Evolutionary conservation across 2,329 filamentous ascomycete species (phyloP), one percentile per base, ranked within the genome.

Genomic region (Cladosporium sp.): DNA sequence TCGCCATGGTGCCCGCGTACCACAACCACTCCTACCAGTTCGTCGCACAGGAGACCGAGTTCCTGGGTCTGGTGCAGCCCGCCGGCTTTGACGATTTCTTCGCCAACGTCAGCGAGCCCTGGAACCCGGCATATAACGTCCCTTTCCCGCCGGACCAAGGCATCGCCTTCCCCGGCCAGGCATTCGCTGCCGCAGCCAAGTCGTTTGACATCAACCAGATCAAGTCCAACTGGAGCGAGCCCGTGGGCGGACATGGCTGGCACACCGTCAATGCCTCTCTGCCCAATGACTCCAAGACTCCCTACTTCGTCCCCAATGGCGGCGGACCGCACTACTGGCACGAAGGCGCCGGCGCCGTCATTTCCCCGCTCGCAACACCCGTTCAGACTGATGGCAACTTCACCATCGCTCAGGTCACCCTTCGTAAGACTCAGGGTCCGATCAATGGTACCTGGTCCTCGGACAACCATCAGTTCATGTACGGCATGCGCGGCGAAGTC

Each of bases 71-170:
- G 14, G 59, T 62, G 34, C 60, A 62, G 36, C 60, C 60, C n/a
- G 60, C 60, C 17, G 60, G 60, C 54, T 62, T 62, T 20, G 60
- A 62, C 37, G 60, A 62, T n/a, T 62, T 60, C 49, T 62, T 62
- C 54, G 25, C 38, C n/a, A 60, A 52, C 20, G 50, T 62, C 49
- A 62, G 60, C 54, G 30, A 40, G 17, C 40, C 57, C 2, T 62
- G 60, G 60, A 34, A n/a, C 12, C 60, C 60, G 2, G 34, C 34
- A 6, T 60, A 62, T 58, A 62, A 58, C n/a, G 60, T 62, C 8
- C 60, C 60, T 1, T 62, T 62, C 47, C 60, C 60, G n/a, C 58
- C 60, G 15, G 60, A 62, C 49, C 60, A 60, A 37, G 47, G 42
- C 7, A 40, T 62, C 19, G 52, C 58, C 4, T 60, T 62, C 51